These are phyloP conservation scores for Blumeriella jaapii DNA, from an alignment of 2,329 filamentous ascomycete species.

Conservation along the genomic window DNA sequence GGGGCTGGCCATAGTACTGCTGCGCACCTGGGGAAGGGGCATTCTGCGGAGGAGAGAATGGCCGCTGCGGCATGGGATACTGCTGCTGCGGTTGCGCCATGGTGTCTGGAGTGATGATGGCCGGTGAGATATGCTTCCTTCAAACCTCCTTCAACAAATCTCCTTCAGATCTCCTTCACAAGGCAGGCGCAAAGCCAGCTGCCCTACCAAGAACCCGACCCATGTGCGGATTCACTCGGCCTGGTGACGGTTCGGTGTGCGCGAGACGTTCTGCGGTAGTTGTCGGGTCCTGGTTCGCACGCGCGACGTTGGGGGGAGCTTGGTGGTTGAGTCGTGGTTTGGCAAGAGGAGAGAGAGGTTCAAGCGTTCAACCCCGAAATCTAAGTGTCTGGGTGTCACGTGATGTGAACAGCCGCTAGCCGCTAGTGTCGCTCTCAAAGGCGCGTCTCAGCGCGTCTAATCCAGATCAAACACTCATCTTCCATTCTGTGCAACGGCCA, in stretches of 20 bases:
- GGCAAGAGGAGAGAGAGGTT: not conserved
- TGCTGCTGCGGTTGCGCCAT: constrained; percentile 29
- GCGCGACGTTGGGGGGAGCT: constrained; percentile 1
- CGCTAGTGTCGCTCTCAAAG: no score
- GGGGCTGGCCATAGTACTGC: constrained; percentile 49
- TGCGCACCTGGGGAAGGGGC: constrained; percentile 49
- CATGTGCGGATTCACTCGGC: constrained; percentile 17
- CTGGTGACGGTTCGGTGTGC: not conserved
- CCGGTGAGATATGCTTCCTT: not conserved
- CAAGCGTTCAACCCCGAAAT: no score
- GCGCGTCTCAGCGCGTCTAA: no score
- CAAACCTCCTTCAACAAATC: not conserved
- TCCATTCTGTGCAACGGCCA: no score
- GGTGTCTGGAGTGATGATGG: no score
- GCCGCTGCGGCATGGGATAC: constrained; percentile 35
- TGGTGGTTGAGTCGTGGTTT: not conserved
- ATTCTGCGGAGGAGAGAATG: constrained; percentile 52
- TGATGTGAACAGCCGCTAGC: no score
- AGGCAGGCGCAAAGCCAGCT: constrained; percentile 26
- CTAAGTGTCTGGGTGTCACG: no score
- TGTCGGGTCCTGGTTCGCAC: not conserved
- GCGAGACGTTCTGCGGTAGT: not conserved
- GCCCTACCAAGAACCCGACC: constrained; percentile 17
- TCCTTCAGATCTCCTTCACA: constrained; percentile 17
- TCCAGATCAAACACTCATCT: no score